phyloP scores from a whole-genome alignment of 1,284 basidiomycete genomes.

The Cutaneotrichosporon sp. region DNA sequence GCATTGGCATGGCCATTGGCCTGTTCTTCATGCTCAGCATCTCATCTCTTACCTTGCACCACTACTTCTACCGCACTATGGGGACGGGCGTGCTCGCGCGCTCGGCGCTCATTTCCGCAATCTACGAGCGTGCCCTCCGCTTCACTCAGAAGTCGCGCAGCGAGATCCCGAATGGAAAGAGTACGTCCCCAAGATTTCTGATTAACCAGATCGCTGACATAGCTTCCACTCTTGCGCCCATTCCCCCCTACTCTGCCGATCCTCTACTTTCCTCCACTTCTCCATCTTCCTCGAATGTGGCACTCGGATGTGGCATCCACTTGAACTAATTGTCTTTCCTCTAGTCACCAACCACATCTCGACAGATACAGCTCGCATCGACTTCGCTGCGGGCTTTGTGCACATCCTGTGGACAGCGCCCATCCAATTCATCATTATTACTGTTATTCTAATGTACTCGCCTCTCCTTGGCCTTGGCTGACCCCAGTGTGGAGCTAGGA shows the following conservation, averaged over 20 bases:
- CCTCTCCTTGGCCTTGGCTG: neutral
- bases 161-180: constrained; percentile 74
- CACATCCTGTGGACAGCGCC: constrained; percentile 67
- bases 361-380: constrained; percentile 75
- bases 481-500: constrained; percentile 53
- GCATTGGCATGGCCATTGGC: constrained; percentile 71
- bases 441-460: constrained; percentile 47
- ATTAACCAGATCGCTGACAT: constrained; percentile 48
- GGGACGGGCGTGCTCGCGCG: constrained; percentile 77
- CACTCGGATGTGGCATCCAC: neutral
- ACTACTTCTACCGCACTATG: constrained; percentile 63
- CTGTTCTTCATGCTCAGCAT: constrained; percentile 70
- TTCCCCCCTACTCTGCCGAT: neutral
- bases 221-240: neutral
- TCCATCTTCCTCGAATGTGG: neutral
- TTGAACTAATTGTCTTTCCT: neutral
- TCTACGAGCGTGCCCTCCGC: constrained; percentile 75
- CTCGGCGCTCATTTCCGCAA: constrained; percentile 81
- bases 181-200: neutral
- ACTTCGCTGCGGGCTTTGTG: constrained; percentile 82
- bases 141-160: constrained; percentile 80
- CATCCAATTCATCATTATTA: constrained; percentile 54
- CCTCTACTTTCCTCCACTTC: neutral
- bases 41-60: constrained; percentile 69
- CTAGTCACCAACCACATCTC: constrained; percentile 79